A percentile compares a stretch with the other conserved stretches of the same genome.
Evolutionary conservation across 164 flowering plant species (phyloP).

Genomic region (Chimonanthus salicifolius): DNA sequence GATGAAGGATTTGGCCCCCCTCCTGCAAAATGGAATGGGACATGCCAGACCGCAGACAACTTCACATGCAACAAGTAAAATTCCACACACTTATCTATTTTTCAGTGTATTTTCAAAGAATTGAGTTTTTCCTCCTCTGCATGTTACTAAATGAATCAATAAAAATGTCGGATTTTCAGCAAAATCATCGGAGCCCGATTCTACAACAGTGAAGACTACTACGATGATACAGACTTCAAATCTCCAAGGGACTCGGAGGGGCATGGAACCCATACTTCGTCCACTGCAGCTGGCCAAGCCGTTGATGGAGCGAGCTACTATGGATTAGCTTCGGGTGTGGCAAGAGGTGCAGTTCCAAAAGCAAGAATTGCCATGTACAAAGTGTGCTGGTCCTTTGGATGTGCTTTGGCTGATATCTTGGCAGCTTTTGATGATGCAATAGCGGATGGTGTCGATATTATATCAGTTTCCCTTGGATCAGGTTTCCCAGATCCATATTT

Average conservation of each 20-base stretch:
- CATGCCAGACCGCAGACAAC: constrained; percentile 22
- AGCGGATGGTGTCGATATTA: constrained; percentile 23
- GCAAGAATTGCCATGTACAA: constrained; percentile 23
- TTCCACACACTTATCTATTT: neutral
- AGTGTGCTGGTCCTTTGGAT: constrained; percentile 18
- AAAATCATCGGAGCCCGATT: constrained; percentile 31
- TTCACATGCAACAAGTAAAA: constrained; percentile 68
- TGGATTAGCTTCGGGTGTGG: constrained; percentile 20
- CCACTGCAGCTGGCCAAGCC: constrained; percentile 19
- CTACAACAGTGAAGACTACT: constrained; percentile 15
- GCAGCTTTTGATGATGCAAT: constrained; percentile 27
- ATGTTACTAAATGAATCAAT: neutral
- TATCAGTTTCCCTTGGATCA: constrained; percentile 18
- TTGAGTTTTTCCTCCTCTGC: neutral
- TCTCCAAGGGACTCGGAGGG: constrained; percentile 20
- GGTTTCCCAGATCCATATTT: neutral
- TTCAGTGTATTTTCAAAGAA: neutral
- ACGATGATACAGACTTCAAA: constrained; percentile 7
- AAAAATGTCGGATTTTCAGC: constrained; percentile 14
- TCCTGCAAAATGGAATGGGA: constrained; percentile 68
- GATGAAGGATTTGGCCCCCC: constrained; percentile 54
- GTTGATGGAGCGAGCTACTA: constrained; percentile 10
- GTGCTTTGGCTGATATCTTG: constrained; percentile 14
- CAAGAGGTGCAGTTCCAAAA: constrained; percentile 17
- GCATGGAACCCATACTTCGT: constrained; percentile 25